Evolutionary conservation across 306 rosid genomes (phyloP), one percentile per base, ranked within the genome.

Genomic region (Elaeagnus macrophylla): DNA sequence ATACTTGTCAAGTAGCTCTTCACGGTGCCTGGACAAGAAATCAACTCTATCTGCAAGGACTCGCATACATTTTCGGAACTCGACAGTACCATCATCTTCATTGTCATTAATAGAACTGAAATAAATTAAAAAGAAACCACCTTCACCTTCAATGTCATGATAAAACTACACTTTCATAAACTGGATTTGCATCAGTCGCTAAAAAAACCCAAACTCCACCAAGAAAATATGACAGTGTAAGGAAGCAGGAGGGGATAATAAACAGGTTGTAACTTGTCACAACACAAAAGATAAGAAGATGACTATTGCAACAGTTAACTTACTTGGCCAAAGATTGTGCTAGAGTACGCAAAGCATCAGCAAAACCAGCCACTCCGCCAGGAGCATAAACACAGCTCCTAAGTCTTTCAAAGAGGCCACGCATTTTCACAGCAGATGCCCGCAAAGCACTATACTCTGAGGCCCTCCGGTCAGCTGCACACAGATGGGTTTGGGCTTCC

Each of bases 401-500:
- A 58, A 93, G 87, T 60, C 96, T 87, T 77, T 93, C 94, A 39
- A 87, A 81, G 67, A 82, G 83, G 67, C 94, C 81, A 17, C 83
- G 96, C 81, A 58, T 87, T 74, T 76, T 93, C 56, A 93, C 73
- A 68, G 77, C 83, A 51, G 96, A 84, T 55, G 87, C 82, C 15
- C 96, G 99, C 55, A 87, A 72, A 39, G 71, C 77, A 72, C 68
- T 70, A 58, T 93, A 93, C 73, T 93, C 96, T 8, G 94, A 77
- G 64, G 96, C 96, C 77, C 94, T 82, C 61, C 96, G 83, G 41
- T 85, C 94, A 63, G 99, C 94, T 20, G 96, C 90, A 74, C 96
- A 87, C 64, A 80, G 94, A 79, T 93, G 95, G 32, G 96, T 87
- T 67, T 93, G 99, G 65, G 96, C 99, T 79, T 93, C 99, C 80